phyloP scores from a whole-genome alignment of 2,329 filamentous ascomycete species.

The Lasiodiplodia citricola region DNA sequence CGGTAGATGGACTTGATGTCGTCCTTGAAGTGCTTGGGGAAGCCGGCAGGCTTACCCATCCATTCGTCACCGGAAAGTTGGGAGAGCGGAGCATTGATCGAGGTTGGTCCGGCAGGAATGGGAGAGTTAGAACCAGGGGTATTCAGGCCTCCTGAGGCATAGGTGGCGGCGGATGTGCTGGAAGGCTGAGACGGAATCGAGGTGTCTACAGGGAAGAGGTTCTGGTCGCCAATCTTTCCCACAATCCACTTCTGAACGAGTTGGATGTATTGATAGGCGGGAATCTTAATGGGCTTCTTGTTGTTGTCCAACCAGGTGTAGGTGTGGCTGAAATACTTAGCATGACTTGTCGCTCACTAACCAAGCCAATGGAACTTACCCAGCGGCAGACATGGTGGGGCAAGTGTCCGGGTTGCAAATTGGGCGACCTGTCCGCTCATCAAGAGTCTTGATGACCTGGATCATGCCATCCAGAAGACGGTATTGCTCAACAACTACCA shows the following conservation, averaged over 20 bases:
- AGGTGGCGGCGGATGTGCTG: constrained; percentile 63
- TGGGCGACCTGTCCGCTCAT: constrained; percentile 72
- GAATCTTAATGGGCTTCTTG: constrained; percentile 86
- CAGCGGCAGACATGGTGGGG: constrained; percentile 91
- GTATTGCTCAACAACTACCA: constrained; percentile 86
- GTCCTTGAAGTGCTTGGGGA: constrained; percentile 59
- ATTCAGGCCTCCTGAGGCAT: constrained; percentile 59
- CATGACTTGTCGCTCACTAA: background rate
- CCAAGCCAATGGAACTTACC: constrained; percentile 64
- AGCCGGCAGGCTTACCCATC: constrained; percentile 87
- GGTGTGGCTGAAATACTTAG: constrained; percentile 68
- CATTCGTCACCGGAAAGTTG: constrained; percentile 73
- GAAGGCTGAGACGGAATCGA: constrained; percentile 62
- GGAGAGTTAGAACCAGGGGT: constrained; percentile 48
- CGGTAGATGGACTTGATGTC: constrained; percentile 76
- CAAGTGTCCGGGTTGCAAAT: constrained; percentile 86
- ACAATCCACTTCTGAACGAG: constrained; percentile 97
- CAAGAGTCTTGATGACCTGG: constrained; percentile 83
- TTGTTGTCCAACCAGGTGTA: constrained; percentile 96
- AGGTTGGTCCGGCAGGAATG: constrained; percentile 53
- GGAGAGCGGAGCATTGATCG: constrained; percentile 61
- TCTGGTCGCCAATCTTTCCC: constrained; percentile 88
- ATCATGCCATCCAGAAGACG: constrained; percentile 88
- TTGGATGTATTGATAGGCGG: constrained; percentile 91
- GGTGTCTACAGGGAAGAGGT: constrained; percentile 88